Evolutionary conservation across 768 basidiomycete species (phyloP).

Genomic region (Psilocybe tampanensis): DNA sequence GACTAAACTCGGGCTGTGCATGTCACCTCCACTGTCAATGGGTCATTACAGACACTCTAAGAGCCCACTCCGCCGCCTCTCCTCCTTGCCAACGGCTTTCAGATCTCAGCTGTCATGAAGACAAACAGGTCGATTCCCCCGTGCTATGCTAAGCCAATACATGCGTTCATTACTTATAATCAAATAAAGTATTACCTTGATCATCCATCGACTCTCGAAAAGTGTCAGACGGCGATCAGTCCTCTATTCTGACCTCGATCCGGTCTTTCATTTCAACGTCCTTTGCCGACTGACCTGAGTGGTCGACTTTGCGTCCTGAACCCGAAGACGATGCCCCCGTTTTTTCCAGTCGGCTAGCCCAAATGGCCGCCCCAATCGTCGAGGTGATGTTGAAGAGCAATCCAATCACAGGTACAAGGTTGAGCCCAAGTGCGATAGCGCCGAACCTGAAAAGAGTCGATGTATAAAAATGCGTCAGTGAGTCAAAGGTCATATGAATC

Average conservation of each 20-base stretch:
- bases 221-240: background rate
- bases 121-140: background rate
- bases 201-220: background rate
- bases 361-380: slow-evolving; percentile 71
- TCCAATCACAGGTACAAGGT: slow-evolving; percentile 61
- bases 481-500: background rate
- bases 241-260: slow-evolving; percentile 20
- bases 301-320: slow-evolving; percentile 15
- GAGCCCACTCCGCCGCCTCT: background rate
- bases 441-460: slow-evolving; percentile 48
- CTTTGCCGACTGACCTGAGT: slow-evolving; percentile 15
- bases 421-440: slow-evolving; percentile 56
- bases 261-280: slow-evolving; percentile 18
- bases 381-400: slow-evolving; percentile 64
- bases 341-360: slow-evolving; percentile 69
- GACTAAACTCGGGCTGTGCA: background rate
- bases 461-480: background rate
- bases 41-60: background rate
- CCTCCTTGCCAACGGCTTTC: background rate
- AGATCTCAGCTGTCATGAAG: background rate
- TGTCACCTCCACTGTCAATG: background rate
- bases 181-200: too few relatives aligned
- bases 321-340: slow-evolving; percentile 12
- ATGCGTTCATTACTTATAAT: too few relatives aligned
- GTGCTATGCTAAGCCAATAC: too few relatives aligned